phyloP scores from a whole-genome alignment of 768 basidiomycete genomes.

The Hericium erinaceus region DNA sequence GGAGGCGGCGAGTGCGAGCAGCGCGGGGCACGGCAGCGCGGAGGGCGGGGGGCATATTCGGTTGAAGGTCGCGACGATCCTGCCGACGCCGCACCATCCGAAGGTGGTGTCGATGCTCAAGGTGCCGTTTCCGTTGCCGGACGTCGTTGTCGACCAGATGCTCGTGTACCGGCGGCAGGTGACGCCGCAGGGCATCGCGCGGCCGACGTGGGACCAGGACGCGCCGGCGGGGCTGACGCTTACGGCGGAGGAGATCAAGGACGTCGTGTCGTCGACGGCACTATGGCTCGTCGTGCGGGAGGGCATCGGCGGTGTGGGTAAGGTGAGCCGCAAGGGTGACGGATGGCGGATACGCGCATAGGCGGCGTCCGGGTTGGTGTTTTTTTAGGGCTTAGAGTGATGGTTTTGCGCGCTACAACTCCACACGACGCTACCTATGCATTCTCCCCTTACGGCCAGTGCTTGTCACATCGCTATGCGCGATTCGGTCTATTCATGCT shows the following conservation, averaged over 20 bases:
- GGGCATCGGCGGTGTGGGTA: conserved; percentile 85
- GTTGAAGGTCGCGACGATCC: conserved; percentile 75
- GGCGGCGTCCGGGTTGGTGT: not conserved
- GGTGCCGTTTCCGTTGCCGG: conserved; percentile 81
- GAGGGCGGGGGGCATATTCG: conserved; percentile 17
- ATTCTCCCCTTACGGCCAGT: not conserved
- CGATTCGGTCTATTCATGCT: not conserved
- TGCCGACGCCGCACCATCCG: conserved; percentile 92
- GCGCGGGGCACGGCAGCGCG: not conserved
- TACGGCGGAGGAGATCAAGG: conserved; percentile 90
- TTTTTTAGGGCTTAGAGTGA: not conserved
- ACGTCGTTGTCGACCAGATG: conserved; percentile 63
- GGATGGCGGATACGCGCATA: conserved; percentile 68
- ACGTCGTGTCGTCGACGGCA: conserved; percentile 78
- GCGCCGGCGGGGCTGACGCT: conserved; percentile 45
- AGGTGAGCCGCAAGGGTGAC: conserved; percentile 67
- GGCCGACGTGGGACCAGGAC: conserved; percentile 12
- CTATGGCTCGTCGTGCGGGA: conserved; percentile 91
- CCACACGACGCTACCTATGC: not conserved
- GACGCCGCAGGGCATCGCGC: conserved; percentile 24
- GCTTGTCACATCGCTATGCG: not conserved
- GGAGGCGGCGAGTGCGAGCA: not conserved
- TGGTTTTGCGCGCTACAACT: not conserved
- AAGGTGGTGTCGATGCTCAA: conserved; percentile 89
- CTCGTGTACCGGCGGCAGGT: conserved; percentile 40